Base-by-base conservation (phyloP, 1,284 basidiomycete species). In the Xerocomus minutiporus region DNA sequence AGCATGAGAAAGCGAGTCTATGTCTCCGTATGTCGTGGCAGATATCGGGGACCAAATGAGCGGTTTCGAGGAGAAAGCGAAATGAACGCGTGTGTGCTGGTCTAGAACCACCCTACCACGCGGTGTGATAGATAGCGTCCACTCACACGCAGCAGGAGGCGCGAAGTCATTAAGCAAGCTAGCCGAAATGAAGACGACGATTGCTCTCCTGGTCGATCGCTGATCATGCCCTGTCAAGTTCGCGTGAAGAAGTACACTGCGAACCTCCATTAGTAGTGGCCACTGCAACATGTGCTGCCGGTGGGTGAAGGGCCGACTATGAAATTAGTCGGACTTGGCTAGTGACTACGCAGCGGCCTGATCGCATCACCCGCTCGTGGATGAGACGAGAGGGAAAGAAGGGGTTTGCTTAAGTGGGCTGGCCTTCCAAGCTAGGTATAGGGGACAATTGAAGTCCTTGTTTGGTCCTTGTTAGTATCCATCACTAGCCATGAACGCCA, bases 161-260 rank as follows among this genome's bases (percentile, higher is more conserved):
- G 53, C 42, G 45, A 59, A 52, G 36, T 53, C 57, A 64, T 61
- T 49, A 54, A 56, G 47, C 25, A 56, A 15, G 51, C 54, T 65
- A 52, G 31, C 61, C 64, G 66, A 66, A 63, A 65, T 65, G 61
- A 65, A 64, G 52, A 43, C 17, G 46, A 52, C 39, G 48, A 57
- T 59, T 55, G 49, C 50, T 57, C 54, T 58, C 53, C 59, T 53
- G 57, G 59, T 55, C 61, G 63, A 67, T 64, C 63, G 59, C 43
- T 47, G 62, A 68, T 66, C 60, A 38, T 42, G 50, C 45, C 44
- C 44, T 43, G 52, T 45, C 47, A 39, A 31, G 51, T 55, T 59
- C 32, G 31, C 40, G 35, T 41, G 40, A 8, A 26, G 29, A 35
- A 36, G 23, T 20, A 20, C 20, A 20, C 20, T 20, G 31, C 29